Conservation (phyloP, 1,284 basidiomycete species). For the Pulchroboletus neoregius region DNA sequence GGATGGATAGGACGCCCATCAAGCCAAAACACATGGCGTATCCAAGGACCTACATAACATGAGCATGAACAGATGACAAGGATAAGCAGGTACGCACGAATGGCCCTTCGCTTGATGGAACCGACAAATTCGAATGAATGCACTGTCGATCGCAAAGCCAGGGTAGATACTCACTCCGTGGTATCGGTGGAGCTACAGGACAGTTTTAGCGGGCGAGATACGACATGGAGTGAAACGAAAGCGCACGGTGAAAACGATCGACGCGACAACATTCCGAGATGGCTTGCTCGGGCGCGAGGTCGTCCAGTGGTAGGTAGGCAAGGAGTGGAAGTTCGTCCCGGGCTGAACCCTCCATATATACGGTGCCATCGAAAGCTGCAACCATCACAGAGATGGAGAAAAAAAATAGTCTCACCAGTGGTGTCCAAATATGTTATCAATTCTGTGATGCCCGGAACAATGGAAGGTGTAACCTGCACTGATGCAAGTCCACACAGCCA, state of each 20-base stretch:
- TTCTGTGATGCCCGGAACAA: not conserved
- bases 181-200: no score
- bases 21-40: conserved; percentile 14
- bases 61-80: not conserved
- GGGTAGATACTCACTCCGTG: no score
- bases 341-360: not conserved
- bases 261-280: not conserved
- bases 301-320: not conserved
- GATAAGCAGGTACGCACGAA: conserved; percentile 3
- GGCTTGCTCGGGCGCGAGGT: not conserved
- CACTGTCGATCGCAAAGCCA: not conserved
- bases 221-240: not conserved
- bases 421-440: not conserved
- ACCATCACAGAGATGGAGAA: not conserved
- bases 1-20: conserved; percentile 16
- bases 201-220: not conserved
- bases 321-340: not conserved
- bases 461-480: not conserved
- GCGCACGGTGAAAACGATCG: not conserved
- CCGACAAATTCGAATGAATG: not conserved
- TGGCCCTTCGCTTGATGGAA: no score
- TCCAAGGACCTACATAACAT: conserved; percentile 9
- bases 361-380: not conserved
- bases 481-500: not conserved
- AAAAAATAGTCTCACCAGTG: not conserved